These are phyloP conservation scores for Phytophthora ramorum DNA, from an alignment of 352 stramenopile species.

Conservation along the genomic window DNA sequence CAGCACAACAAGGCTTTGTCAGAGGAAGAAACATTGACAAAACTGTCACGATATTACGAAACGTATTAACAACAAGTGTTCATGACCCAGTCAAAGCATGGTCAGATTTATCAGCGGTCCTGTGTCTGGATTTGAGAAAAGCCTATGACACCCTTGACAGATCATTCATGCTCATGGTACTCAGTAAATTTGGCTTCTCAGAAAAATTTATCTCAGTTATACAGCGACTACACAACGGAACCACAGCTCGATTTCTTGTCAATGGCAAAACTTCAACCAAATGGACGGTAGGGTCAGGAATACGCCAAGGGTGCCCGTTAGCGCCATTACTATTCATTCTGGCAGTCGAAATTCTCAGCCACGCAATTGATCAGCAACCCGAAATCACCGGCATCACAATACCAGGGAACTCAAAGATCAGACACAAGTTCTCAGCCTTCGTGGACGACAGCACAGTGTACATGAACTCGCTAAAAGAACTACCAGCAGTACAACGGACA, in stretches of 20 bases:
- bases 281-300: too few species aligned
- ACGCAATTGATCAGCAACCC: not conserved
- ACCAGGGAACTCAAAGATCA: not conserved
- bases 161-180: not conserved
- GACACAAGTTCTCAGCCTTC: conserved; percentile 3
- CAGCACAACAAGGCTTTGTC: too few species aligned
- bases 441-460: conserved; percentile 17
- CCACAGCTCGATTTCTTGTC: too few species aligned
- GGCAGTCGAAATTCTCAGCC: not conserved
- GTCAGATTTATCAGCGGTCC: not conserved
- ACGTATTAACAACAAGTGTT: too few species aligned
- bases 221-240: too few species aligned
- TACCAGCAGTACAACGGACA: not conserved
- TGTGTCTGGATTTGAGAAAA: conserved; percentile 9
- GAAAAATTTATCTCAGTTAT: conserved; percentile 2
- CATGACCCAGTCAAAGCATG: too few species aligned
- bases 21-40: too few species aligned
- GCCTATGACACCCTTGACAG: conserved; percentile 9
- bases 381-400: conserved; percentile 2
- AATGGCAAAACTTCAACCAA: too few species aligned
- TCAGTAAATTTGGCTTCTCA: conserved; percentile 3
- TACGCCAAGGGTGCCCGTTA: too few species aligned
- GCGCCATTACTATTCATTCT: too few species aligned
- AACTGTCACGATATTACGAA: too few species aligned
- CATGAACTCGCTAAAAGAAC: not conserved